phyloP scores from a whole-genome alignment of 345 rosid species.

The Luvunga scandens region DNA sequence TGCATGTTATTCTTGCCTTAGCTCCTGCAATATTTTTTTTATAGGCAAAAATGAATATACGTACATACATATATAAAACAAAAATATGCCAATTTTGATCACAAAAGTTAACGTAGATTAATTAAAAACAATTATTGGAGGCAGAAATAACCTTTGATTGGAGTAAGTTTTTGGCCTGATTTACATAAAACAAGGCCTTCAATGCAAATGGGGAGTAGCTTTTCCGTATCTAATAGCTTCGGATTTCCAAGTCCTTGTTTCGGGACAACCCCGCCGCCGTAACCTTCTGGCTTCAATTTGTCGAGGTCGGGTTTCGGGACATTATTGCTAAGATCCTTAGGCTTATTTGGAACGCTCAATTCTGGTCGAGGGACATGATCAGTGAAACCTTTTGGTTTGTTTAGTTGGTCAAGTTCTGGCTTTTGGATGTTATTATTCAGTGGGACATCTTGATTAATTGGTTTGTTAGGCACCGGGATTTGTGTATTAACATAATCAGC shows the following conservation, averaged over 20 bases:
- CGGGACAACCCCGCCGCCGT: not conserved
- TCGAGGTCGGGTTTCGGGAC: conserved; percentile 3
- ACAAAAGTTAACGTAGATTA: too few relatives aligned
- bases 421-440: not conserved
- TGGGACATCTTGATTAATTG: not conserved
- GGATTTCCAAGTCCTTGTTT: not conserved
- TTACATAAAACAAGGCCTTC: conserved; percentile 59
- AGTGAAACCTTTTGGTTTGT: not conserved
- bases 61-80: too few relatives aligned
- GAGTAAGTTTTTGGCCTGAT: conserved; percentile 35
- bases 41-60: not conserved
- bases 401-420: not conserved
- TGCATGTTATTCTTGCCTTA: conserved; percentile 46
- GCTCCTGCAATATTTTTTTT: conserved; percentile 31
- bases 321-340: not conserved
- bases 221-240: conserved; percentile 21
- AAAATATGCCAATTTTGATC: too few relatives aligned
- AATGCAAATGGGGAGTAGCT: conserved; percentile 31
- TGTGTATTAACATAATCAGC: conserved; percentile 4
- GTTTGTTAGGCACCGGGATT: not conserved
- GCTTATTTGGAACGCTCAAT: not conserved
- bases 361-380: not conserved
- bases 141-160: conserved; percentile 42
- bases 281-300: not conserved
- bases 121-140: too few relatives aligned